phyloP scores from a whole-genome alignment of 2,329 filamentous ascomycete genomes.

The Endothia cerciana region DNA sequence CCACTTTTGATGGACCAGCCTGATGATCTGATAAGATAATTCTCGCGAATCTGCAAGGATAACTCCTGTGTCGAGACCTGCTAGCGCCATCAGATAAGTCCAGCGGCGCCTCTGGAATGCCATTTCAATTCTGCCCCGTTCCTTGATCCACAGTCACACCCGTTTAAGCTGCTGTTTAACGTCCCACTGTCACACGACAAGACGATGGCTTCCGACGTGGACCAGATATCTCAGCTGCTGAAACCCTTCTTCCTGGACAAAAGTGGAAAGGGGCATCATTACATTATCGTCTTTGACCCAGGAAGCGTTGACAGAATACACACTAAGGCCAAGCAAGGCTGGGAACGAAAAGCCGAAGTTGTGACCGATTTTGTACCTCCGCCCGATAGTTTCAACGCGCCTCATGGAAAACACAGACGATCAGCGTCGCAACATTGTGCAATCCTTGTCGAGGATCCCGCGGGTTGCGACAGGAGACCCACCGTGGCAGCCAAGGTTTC shows the following conservation, averaged over 20 bases:
- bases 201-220: background rate
- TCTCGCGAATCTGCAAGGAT: background rate
- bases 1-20: slow-evolving; percentile 1
- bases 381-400: background rate
- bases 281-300: background rate
- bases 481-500: background rate
- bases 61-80: background rate
- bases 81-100: slow-evolving; percentile 29
- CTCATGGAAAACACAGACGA: background rate
- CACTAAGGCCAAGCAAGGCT: background rate
- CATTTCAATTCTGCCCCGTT: background rate
- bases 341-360: background rate
- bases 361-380: background rate
- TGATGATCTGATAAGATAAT: slow-evolving; percentile 29
- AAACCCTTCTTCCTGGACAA: background rate
- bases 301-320: background rate
- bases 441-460: slow-evolving; percentile 2
- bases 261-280: background rate
- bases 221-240: background rate
- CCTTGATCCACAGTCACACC: background rate
- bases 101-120: background rate
- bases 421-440: background rate
- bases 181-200: background rate
- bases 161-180: background rate
- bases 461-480: background rate